phyloP scores from a whole-genome alignment of 441 rosid species.

The Lepidium campestre region DNA sequence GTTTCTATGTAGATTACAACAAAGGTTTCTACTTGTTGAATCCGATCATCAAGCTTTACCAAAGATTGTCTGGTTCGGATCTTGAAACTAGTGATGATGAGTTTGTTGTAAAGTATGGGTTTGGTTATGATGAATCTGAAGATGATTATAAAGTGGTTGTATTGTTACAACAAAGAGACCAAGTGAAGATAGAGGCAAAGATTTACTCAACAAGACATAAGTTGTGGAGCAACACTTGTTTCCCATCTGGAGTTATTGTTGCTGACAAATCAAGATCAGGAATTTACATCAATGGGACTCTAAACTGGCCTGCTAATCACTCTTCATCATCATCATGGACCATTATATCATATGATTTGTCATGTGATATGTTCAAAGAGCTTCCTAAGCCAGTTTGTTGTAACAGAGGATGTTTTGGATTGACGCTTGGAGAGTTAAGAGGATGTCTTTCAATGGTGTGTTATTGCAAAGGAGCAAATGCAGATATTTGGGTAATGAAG shows the following conservation, averaged over 20 bases:
- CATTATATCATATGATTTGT: constrained; percentile 27
- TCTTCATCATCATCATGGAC: constrained; percentile 9
- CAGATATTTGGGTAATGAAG: constrained; percentile 31
- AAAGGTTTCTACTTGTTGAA: constrained; percentile 26
- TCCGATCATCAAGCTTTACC: constrained; percentile 23
- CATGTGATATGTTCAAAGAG: constrained; percentile 17
- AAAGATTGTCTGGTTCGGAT: constrained; percentile 15
- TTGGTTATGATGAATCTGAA: constrained; percentile 27
- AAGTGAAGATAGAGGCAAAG: not conserved
- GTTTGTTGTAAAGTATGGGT: constrained; percentile 19
- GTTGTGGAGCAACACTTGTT: constrained; percentile 19
- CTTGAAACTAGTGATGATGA: constrained; percentile 12
- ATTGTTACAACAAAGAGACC: constrained; percentile 13
- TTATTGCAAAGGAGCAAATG: constrained; percentile 16
- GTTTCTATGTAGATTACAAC: constrained; percentile 16
- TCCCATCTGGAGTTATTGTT: constrained; percentile 3
- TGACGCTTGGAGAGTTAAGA: constrained; percentile 26
- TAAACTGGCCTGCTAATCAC: constrained; percentile 24
- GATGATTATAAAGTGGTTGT: constrained; percentile 29
- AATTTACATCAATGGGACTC: constrained; percentile 17
- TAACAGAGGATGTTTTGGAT: constrained; percentile 19
- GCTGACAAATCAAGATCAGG: constrained; percentile 22
- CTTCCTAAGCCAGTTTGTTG: not conserved
- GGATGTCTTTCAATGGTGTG: constrained; percentile 25
- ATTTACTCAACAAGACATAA: constrained; percentile 18